Base-by-base conservation (phyloP, 1,284 basidiomycete species). In the Takashimella koratensis region DNA sequence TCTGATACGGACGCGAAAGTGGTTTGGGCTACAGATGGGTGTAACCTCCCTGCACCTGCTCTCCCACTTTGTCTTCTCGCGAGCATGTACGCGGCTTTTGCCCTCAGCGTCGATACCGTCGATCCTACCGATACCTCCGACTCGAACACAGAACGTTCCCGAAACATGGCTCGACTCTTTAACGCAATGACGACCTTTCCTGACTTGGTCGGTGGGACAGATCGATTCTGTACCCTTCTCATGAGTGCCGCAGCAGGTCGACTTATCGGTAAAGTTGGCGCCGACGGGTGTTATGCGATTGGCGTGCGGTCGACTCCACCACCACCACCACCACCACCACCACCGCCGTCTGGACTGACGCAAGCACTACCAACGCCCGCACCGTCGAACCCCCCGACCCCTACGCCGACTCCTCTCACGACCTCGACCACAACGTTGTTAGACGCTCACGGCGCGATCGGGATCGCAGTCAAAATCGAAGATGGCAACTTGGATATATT, bases 21-120 rank as follows among this genome's bases (percentile, higher is more conserved):
- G 5, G 5, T 5, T 8, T 53, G 52, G 45, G 52, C 39, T 6
- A 27, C 48, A 13, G 52, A 53, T 43, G 52, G 52, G 42, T 53
- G 52, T 24, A 47, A 53, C 26, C 52, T 53, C 23, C 52, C 52
- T 10, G 52, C 46, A 19, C 52, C 52, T 27, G 52, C 52, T 12
- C 26, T 53, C 30, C 25, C 23, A n/a, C 42, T 53, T 22, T n/a
- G 26, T 11, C 16, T 20, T 19, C 25, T 53, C 3, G 52, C 46
- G 41, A 24, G 24, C 13, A 47, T 53, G 46, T 53, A 44, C 22
- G 43, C 27, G 6, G 26, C 26, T 11, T 51, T 51, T n/a, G 49
- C 49, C 21, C 43, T 23, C 13, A 16, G 22, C 3, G 26, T 25
- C 2, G 47, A 39, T 19, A 36, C 11, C 21, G 30, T 3, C 16